Percentiles rank a stretch among this genome's conserved stretches.
Evolutionary conservation across 192 early-diverging fungal genomes (phyloP).

Genomic region (Podila verticillata): DNA sequence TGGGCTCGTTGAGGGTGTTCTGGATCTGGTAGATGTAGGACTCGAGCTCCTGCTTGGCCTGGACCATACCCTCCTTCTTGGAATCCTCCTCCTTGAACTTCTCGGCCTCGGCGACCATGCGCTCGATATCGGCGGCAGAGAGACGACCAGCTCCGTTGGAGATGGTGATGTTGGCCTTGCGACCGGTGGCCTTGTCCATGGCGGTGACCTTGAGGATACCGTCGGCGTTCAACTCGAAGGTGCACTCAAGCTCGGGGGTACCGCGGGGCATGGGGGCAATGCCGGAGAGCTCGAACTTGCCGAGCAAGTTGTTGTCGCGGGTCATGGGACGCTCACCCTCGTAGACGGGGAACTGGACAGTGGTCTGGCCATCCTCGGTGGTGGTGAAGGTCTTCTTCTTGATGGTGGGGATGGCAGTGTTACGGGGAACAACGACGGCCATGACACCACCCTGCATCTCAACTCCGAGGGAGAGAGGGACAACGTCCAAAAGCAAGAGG

Average conservation of each 20-base stretch:
- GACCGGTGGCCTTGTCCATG: slow-evolving; percentile 91
- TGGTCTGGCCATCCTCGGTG: slow-evolving; percentile 97
- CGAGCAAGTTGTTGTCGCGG: slow-evolving; percentile 98
- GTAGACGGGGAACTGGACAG: slow-evolving; percentile 96
- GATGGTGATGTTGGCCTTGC: slow-evolving; percentile 93
- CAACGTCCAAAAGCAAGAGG: slow-evolving; percentile 93
- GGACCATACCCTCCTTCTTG: slow-evolving; percentile 75
- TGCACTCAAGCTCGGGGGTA: slow-evolving; percentile 83
- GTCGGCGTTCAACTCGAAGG: slow-evolving; percentile 86
- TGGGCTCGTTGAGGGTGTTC: slow-evolving; percentile 73
- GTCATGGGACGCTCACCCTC: slow-evolving; percentile 98
- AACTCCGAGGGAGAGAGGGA: slow-evolving; percentile 97
- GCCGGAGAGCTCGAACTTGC: slow-evolving; percentile 97
- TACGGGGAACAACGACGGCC: slow-evolving; percentile 96
- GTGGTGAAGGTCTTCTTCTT: slow-evolving; percentile 99
- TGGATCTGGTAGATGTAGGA: slow-evolving; percentile 78
- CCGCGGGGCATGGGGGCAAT: slow-evolving; percentile 97
- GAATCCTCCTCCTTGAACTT: slow-evolving; percentile 85
- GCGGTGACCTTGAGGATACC: slow-evolving; percentile 92
- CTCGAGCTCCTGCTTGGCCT: slow-evolving; percentile 87
- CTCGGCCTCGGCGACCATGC: slow-evolving; percentile 93
- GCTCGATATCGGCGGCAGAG: slow-evolving; percentile 90
- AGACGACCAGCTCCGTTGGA: slow-evolving; percentile 93
- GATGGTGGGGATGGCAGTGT: slow-evolving; percentile 97
- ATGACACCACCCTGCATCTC: slow-evolving; percentile 99